Conservation (phyloP, 345 rosid genomes). For the Garcia nutans region DNA sequence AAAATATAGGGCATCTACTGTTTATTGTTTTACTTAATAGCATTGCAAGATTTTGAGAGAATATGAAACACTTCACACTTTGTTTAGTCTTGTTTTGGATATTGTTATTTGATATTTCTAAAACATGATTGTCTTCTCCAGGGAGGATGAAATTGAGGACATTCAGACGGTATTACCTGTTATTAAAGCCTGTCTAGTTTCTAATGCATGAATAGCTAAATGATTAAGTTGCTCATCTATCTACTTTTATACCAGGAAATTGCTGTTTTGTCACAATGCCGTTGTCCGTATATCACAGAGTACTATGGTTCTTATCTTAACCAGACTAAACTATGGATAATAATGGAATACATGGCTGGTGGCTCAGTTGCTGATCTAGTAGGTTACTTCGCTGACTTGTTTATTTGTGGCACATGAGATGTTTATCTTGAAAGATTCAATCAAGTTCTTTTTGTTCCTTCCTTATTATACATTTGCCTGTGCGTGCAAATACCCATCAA, state of each 20-base stretch:
- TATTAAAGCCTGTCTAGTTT: conserved; percentile 12
- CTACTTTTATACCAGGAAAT: conserved; percentile 65
- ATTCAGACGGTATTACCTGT: conserved; percentile 79
- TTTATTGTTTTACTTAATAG: neutral
- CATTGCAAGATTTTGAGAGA: neutral
- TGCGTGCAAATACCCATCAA: neutral
- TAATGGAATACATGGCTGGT: conserved; percentile 99
- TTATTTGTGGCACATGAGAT: conserved; percentile 17
- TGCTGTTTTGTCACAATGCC: conserved; percentile 92
- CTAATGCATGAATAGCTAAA: conserved; percentile 4
- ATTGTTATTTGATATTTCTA: conserved; percentile 13
- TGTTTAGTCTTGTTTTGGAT: neutral
- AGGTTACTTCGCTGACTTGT: conserved; percentile 44
- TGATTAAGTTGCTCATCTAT: conserved; percentile 28
- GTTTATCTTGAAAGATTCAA: neutral
- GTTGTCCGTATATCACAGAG: conserved; percentile 91
- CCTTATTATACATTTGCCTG: neutral
- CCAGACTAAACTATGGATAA: conserved; percentile 97
- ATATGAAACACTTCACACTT: conserved; percentile 2
- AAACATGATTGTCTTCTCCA: conserved; percentile 35
- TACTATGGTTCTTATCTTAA: conserved; percentile 96
- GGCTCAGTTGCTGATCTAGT: conserved; percentile 99
- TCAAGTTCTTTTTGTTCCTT: neutral
- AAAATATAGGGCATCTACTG: neutral
- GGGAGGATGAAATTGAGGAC: conserved; percentile 99